These are phyloP conservation scores for Quercus robur DNA, from an alignment of 306 rosid genomes.

Conservation along the genomic window DNA sequence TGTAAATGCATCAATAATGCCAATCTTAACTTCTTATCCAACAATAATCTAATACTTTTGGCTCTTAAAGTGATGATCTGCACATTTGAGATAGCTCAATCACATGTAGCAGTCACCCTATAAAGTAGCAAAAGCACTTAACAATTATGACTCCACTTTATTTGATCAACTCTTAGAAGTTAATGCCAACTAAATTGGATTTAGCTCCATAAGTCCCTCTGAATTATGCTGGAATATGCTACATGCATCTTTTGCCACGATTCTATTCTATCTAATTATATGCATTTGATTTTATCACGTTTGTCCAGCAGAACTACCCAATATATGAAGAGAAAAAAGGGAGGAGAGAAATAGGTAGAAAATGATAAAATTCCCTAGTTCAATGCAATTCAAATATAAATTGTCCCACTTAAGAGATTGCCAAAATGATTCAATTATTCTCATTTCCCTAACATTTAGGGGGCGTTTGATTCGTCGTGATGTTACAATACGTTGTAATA, in stretches of 20 bases:
- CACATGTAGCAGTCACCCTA: background rate
- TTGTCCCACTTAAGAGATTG: background rate
- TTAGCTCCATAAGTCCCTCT: background rate
- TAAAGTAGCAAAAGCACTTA: background rate
- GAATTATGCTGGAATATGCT: too few species aligned
- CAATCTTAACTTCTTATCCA: too few species aligned
- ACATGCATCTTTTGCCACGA: background rate
- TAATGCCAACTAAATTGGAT: background rate
- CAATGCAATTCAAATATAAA: background rate
- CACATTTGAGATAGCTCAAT: background rate
- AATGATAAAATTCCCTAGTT: background rate
- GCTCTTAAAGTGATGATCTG: background rate
- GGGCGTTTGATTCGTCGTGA: accelerated
- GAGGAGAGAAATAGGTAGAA: background rate
- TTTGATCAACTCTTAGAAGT: background rate
- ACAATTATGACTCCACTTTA: background rate
- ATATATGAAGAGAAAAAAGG: background rate
- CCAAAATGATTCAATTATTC: background rate
- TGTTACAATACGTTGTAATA: too few species aligned
- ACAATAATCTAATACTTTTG: too few species aligned
- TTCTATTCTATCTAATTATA: background rate
- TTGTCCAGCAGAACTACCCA: background rate
- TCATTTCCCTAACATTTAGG: background rate
- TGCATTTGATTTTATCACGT: background rate
- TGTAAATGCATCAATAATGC: too few species aligned